Conservation (phyloP, 352 stramenopile genomes). For the Halophytophthora batemanensis region DNA sequence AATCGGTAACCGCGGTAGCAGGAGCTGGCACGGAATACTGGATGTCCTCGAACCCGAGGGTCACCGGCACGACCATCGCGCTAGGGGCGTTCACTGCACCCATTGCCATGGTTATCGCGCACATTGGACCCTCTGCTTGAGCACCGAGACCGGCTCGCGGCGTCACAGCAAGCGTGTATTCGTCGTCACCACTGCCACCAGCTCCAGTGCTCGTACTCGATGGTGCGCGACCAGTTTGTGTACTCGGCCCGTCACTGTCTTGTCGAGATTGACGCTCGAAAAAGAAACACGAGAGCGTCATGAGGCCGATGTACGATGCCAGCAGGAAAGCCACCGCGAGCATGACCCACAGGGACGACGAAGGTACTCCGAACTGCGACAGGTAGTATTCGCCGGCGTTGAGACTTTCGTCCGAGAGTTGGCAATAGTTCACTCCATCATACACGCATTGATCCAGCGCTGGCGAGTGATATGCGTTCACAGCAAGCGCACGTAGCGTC, state of each 20-base stretch:
- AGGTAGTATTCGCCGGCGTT: slow-evolving; percentile 30
- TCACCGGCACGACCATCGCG: slow-evolving; percentile 14
- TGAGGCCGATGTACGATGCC: slow-evolving; percentile 7
- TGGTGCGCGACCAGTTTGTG: neutral
- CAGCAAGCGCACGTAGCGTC: slow-evolving; percentile 27
- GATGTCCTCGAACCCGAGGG: slow-evolving; percentile 30
- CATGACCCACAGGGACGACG: neutral
- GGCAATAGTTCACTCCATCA: slow-evolving; percentile 29
- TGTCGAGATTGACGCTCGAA: slow-evolving; percentile 13
- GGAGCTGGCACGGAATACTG: slow-evolving; percentile 29
- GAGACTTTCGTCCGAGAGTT: slow-evolving; percentile 3
- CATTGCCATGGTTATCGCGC: neutral
- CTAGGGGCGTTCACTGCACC: neutral
- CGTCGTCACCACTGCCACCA: neutral
- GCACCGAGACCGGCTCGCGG: neutral
- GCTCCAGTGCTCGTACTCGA: neutral
- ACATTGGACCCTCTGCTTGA: neutral
- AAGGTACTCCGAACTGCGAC: slow-evolving; percentile 32
- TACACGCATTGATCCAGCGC: slow-evolving; percentile 12
- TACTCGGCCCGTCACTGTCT: slow-evolving; percentile 5
- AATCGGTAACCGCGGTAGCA: neutral
- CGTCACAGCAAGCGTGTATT: slow-evolving; percentile 8
- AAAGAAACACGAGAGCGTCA: slow-evolving; percentile 10
- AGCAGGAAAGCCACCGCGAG: neutral
- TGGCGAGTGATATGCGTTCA: slow-evolving; percentile 33